These are phyloP conservation scores for Nicotiana undulata DNA, from an alignment of 257 asterid species.

Conservation along the genomic window DNA sequence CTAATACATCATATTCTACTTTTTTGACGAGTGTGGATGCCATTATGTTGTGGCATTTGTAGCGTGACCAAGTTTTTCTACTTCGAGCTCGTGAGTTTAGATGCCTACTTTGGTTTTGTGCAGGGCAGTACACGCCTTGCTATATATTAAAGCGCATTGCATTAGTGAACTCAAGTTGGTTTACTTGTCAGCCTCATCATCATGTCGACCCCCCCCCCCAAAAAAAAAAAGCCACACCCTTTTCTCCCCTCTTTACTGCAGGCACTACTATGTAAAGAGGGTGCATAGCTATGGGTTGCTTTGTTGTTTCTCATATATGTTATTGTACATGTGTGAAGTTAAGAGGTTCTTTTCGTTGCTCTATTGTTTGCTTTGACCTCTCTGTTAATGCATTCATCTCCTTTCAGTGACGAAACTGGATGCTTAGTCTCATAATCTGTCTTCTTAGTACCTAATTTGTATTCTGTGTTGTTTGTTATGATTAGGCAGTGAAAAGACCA, in stretches of 20 bases:
- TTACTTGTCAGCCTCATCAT: not conserved
- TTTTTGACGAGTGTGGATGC: not conserved
- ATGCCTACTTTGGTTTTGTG: not conserved
- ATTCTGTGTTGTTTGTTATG: constrained; percentile 12
- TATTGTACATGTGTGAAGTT: not conserved
- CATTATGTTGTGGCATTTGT: not conserved
- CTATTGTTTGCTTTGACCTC: not conserved
- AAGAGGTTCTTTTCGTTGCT: not conserved
- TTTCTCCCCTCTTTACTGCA: not conserved
- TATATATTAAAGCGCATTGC: not conserved
- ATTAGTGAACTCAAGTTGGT: not conserved
- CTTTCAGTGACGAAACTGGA: not conserved
- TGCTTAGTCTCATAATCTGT: not conserved
- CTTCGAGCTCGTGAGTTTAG: not conserved
- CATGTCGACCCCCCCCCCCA: not conserved
- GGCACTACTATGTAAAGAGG: not conserved
- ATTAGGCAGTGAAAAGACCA: constrained; percentile 70
- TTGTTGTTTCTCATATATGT: not conserved
- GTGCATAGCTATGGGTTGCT: not conserved
- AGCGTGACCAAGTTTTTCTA: not conserved
- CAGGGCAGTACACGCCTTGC: not conserved
- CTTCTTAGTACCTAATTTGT: not conserved
- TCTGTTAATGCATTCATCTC: not conserved
- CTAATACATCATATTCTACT: not conserved
- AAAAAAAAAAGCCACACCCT: not conserved